Evolutionary conservation across 306 rosid species (phyloP), one percentile per base, ranked within the genome.

Genomic region (Pueraria montana): DNA sequence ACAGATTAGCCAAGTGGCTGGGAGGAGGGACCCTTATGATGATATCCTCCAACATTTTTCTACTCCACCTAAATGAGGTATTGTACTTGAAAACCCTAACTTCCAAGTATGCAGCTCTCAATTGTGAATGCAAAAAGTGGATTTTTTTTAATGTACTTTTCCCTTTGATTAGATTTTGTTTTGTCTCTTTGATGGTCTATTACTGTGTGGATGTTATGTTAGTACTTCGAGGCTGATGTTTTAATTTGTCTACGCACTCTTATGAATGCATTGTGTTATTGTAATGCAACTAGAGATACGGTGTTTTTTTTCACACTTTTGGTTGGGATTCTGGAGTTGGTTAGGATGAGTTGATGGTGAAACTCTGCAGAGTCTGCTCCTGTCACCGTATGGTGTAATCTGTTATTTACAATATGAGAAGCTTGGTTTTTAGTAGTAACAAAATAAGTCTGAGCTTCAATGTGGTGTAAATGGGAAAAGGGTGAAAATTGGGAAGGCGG

Each of bases 11-110:
- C 94, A 96, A 71, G 94, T 81, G 6, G 77, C 90, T 11, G 99
- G 99, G 32, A 87, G 98, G 8, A 91, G 98, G 84, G 99, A 96
- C 76, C 95, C 95, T 71, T 96, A 96, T 52, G 99, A 96, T 85
- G 99, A 96, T 42, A 46, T 92, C 65, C 97, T 96, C 16, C 90
- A 53, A 43, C 90, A 88, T 23, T 84, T 48, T 85, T 50, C 85
- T 40, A 27, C 89, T 21, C 17, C 82, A 1, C 43, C 90, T 42
- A 85, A 91, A 72, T 90, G 88, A 91, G 86, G 87, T 87, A 13
- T 46, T 71, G 2, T 24, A 4, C 56, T 68, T 63, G 14, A 72
- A 72, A 48, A n/a, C 48, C 26, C 48, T 65, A 32, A 2, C 1
- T 17, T 34, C 6, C 24, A 34, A 17, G 21, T 61, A 24, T 61